Conservation (phyloP, 1,139 yeast genomes). For the Saccharomyces hybrid region DNA sequence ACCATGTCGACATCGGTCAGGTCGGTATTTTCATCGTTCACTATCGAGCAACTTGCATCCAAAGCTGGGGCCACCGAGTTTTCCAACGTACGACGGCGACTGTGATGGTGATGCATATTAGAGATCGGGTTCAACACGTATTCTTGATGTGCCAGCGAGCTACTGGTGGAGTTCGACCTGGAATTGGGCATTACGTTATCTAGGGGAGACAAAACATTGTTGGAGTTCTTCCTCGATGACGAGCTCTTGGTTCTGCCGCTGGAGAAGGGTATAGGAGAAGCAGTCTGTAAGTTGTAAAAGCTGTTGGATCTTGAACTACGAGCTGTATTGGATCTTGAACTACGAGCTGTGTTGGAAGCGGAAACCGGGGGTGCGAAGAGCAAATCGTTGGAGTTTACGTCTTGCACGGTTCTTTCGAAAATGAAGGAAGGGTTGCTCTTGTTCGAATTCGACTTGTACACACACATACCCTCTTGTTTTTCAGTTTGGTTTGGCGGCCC, state of each 20-base stretch:
- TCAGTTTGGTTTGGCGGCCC: conserved; percentile 6
- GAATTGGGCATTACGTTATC: not conserved
- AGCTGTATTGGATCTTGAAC: not conserved
- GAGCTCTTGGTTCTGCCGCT: not conserved
- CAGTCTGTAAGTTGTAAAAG: not conserved
- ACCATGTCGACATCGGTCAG: conserved; percentile 65
- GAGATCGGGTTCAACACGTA: conserved; percentile 7
- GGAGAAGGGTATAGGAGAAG: not conserved
- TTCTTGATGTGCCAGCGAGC: conserved; percentile 7
- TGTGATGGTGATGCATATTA: conserved; percentile 19
- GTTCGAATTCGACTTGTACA: not conserved
- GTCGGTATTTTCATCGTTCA: conserved; percentile 49
- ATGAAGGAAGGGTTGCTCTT: not conserved
- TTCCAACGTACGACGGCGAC: conserved; percentile 48
- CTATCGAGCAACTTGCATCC: conserved; percentile 65
- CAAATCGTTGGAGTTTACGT: not conserved
- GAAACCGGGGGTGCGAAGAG: not conserved
- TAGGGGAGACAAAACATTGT: not conserved
- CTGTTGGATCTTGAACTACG: not conserved
- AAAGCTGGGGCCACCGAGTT: conserved; percentile 77
- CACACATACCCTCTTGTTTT: conserved; percentile 5
- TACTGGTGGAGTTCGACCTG: conserved; percentile 2
- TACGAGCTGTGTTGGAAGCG: not conserved
- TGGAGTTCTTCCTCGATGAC: not conserved
- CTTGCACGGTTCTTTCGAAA: not conserved